A percentile compares a stretch with the other conserved stretches of the same genome.
Conservation (phyloP, 2,329 filamentous ascomycete genomes). For the Bipolaris sorokiniana region DNA sequence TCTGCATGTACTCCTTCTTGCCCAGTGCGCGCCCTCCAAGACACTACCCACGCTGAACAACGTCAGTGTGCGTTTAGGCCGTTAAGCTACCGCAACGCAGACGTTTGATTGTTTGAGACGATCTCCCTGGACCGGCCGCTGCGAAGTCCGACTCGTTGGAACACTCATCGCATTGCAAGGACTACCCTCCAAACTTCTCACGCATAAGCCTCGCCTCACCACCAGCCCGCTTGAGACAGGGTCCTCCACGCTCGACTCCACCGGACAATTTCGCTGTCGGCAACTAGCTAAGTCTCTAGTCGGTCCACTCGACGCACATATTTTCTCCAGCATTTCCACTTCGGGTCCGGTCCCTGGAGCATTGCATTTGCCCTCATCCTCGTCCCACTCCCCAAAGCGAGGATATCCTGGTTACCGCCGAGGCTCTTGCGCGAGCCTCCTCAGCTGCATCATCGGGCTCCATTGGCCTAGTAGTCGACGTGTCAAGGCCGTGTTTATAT, state of each 20-base stretch:
- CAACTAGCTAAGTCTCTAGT: conserved; percentile 40
- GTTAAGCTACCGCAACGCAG: conserved; percentile 40
- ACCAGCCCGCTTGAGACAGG: conserved; percentile 34
- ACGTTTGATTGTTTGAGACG: conserved; percentile 46
- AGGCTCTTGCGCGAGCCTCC: conserved; percentile 45
- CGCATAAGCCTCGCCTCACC: conserved; percentile 38
- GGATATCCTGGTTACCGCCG: conserved; percentile 48
- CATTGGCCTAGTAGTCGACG: conserved; percentile 46
- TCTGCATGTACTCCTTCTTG: conserved; percentile 39
- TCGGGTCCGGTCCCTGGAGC: conserved; percentile 45
- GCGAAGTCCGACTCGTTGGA: conserved; percentile 37
- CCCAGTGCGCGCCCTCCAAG: conserved; percentile 35
- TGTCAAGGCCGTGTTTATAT: conserved; percentile 48
- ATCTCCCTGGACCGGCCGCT: conserved; percentile 35
- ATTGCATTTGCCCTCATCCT: conserved; percentile 37
- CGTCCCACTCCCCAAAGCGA: conserved; percentile 40
- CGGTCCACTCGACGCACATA: conserved; percentile 34
- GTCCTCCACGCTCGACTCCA: conserved; percentile 46
- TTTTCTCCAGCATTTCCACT: conserved; percentile 47
- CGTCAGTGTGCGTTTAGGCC: conserved; percentile 40
- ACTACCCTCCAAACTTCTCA: conserved; percentile 43
- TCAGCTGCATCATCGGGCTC: conserved; percentile 43
- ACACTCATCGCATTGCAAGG: conserved; percentile 43
- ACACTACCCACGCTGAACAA: conserved; percentile 30
- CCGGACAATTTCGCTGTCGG: conserved; percentile 39